A percentile compares a stretch with the other conserved stretches of the same genome.
Conservation (phyloP, 1,139 yeast species). For the Suhomyces bokatorum region DNA sequence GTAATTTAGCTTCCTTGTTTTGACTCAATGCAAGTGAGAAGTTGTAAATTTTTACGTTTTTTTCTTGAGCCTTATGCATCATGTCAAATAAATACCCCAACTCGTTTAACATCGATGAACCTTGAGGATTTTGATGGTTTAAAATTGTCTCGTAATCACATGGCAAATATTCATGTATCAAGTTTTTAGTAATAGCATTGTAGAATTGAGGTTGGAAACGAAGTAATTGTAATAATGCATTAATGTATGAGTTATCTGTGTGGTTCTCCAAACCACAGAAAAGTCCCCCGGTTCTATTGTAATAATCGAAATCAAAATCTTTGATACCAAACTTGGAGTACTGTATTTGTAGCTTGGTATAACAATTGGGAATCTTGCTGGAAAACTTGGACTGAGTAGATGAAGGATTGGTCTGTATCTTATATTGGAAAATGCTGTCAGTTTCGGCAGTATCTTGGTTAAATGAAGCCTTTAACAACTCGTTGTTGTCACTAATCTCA, state of each 20-base stretch:
- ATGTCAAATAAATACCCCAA: constrained; percentile 88
- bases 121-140: constrained; percentile 35
- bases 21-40: constrained; percentile 54
- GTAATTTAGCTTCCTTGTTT: constrained; percentile 44
- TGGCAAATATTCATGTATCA: constrained; percentile 61
- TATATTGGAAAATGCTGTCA: constrained; percentile 33
- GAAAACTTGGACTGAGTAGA: constrained; percentile 6
- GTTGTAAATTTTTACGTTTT: constrained; percentile 70
- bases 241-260: constrained; percentile 77
- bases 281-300: constrained; percentile 57
- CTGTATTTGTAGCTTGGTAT: constrained; percentile 70
- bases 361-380: constrained; percentile 61
- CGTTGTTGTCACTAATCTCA: constrained; percentile 5
- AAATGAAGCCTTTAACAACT: constrained; percentile 6
- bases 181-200: constrained; percentile 57
- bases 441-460: constrained; percentile 17
- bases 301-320: constrained; percentile 88
- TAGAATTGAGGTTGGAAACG: constrained; percentile 74
- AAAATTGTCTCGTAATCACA: constrained; percentile 33
- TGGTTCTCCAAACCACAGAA: constrained; percentile 91
- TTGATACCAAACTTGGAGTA: constrained; percentile 91
- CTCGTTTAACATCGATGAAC: constrained; percentile 68
- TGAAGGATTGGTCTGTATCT: constrained; percentile 6
- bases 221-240: constrained; percentile 79
- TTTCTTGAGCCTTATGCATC: constrained; percentile 79